Percentiles rank a stretch among this genome's conserved stretches.
Conservation (phyloP, 768 basidiomycete species). For the Hemileccinum impolitum region DNA sequence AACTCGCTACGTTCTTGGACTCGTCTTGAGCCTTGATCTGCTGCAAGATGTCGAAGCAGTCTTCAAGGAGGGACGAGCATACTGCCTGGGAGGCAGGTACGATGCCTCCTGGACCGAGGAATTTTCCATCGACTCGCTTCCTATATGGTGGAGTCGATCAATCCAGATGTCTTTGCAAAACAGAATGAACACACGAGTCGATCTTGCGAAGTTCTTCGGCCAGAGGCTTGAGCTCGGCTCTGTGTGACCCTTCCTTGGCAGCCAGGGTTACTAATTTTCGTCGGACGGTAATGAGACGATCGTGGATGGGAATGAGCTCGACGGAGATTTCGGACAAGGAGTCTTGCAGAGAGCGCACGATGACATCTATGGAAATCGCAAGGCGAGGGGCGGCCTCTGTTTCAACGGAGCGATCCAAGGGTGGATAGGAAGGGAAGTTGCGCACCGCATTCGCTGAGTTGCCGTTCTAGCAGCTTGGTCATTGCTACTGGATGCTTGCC, state of each 20-base stretch:
- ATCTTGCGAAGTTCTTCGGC: constrained; percentile 93
- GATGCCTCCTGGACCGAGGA: constrained; percentile 84
- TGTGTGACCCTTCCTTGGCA: constrained; percentile 81
- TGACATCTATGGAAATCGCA: constrained; percentile 50
- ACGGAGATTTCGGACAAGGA: constrained; percentile 84
- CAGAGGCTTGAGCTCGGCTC: constrained; percentile 84
- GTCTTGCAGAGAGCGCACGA: constrained; percentile 75
- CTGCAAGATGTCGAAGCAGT: constrained; percentile 93
- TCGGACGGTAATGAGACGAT: constrained; percentile 81
- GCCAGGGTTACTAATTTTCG: constrained; percentile 86
- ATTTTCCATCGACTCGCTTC: constrained; percentile 94
- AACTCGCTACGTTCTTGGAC: constrained; percentile 79
- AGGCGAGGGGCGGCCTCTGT: background rate
- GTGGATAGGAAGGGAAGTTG: constrained; percentile 16
- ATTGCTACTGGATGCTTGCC: constrained; percentile 84
- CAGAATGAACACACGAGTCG: constrained; percentile 66
- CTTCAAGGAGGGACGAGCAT: constrained; percentile 89
- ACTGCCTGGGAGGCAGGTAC: constrained; percentile 91
- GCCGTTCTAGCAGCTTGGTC: constrained; percentile 84
- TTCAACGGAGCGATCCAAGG: background rate
- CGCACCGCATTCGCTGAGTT: constrained; percentile 90
- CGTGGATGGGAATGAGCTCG: constrained; percentile 89
- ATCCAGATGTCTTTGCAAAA: constrained; percentile 14
- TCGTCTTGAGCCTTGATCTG: constrained; percentile 95
- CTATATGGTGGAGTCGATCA: constrained; percentile 35